Conservation (phyloP, 2,329 filamentous ascomycete species). For the Pseudomassariella vexata region DNA sequence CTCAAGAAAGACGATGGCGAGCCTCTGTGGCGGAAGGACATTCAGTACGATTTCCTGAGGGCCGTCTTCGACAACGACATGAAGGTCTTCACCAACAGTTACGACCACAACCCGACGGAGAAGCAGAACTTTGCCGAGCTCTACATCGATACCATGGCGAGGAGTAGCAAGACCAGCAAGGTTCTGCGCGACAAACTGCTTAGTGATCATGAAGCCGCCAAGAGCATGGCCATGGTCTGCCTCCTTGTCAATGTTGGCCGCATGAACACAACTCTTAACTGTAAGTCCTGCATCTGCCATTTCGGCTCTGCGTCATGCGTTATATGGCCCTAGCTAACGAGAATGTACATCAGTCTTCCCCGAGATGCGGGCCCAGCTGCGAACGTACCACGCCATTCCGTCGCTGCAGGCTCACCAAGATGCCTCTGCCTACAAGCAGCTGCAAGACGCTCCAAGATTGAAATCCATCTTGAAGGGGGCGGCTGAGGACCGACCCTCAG, state of each 20-base stretch:
- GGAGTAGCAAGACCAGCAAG: slow-evolving; percentile 98
- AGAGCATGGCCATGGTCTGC: slow-evolving; percentile 99
- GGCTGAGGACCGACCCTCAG: slow-evolving; percentile 72
- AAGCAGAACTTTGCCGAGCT: slow-evolving; percentile 86
- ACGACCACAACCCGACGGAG: slow-evolving; percentile 55
- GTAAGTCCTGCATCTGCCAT: slow-evolving; percentile 40
- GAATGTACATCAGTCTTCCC: slow-evolving; percentile 90
- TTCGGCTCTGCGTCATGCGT: slow-evolving; percentile 1
- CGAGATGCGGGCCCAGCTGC: slow-evolving; percentile 95
- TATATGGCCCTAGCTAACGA: too few relatives aligned
- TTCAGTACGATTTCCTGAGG: slow-evolving; percentile 80
- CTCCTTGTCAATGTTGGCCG: slow-evolving; percentile 92
- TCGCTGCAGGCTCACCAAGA: slow-evolving; percentile 94
- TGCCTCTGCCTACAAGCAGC: slow-evolving; percentile 91
- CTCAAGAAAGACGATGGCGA: slow-evolving; percentile 87
- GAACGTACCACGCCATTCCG: slow-evolving; percentile 97
- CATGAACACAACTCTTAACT: slow-evolving; percentile 99
- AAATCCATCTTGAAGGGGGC: slow-evolving; percentile 98
- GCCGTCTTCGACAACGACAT: slow-evolving; percentile 71
- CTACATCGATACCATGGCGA: slow-evolving; percentile 97
- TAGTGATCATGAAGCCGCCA: slow-evolving; percentile 83
- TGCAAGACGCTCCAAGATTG: slow-evolving; percentile 90
- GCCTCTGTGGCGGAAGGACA: slow-evolving; percentile 80
- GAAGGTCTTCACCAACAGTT: slow-evolving; percentile 81
- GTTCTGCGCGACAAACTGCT: slow-evolving; percentile 94